Evolutionary conservation across 768 basidiomycete genomes (phyloP).

Genomic region (Hebeloma cylindrosporum): DNA sequence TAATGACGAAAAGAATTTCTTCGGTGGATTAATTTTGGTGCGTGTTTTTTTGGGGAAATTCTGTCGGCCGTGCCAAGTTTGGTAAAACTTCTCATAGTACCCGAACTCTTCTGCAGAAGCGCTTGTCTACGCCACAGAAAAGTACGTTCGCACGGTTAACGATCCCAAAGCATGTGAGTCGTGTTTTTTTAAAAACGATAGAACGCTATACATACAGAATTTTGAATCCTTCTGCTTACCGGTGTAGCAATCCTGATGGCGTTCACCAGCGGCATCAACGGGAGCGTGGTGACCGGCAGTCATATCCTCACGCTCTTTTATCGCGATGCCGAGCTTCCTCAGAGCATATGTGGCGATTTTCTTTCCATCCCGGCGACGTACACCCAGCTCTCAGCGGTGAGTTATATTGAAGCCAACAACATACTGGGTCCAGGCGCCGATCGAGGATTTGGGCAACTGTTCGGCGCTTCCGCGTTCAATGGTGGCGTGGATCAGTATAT

Average conservation of each 20-base stretch:
- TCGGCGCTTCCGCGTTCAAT: conserved; percentile 37
- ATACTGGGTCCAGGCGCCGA: conserved; percentile 29
- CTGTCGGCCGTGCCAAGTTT: conserved; percentile 2
- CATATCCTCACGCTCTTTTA: conserved; percentile 36
- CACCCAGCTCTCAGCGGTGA: conserved; percentile 29
- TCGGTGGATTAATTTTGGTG: conserved; percentile 40
- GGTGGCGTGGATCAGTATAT: conserved; percentile 29
- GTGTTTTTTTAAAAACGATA: conserved; percentile 6
- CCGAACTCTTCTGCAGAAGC: conserved; percentile 38
- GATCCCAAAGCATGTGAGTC: conserved; percentile 40
- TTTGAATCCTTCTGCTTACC: conserved; percentile 1
- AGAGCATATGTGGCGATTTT: conserved; percentile 37
- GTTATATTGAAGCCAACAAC: conserved; percentile 36
- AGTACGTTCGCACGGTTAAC: conserved; percentile 34
- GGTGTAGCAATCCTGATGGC: conserved; percentile 27
- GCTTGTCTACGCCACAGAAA: conserved; percentile 35
- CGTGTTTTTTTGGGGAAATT: conserved; percentile 12
- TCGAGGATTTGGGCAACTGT: conserved; percentile 36
- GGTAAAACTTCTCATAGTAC: conserved; percentile 25
- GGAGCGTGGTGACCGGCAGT: conserved; percentile 21
- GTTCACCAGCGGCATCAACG: conserved; percentile 23
- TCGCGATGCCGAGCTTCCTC: conserved; percentile 34
- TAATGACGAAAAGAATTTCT: conserved; percentile 35
- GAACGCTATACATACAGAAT: too few species aligned
- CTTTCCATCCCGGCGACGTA: conserved; percentile 34